Conservation (phyloP, 495 filamentous ascomycete species). For the Immersiella caudata region DNA sequence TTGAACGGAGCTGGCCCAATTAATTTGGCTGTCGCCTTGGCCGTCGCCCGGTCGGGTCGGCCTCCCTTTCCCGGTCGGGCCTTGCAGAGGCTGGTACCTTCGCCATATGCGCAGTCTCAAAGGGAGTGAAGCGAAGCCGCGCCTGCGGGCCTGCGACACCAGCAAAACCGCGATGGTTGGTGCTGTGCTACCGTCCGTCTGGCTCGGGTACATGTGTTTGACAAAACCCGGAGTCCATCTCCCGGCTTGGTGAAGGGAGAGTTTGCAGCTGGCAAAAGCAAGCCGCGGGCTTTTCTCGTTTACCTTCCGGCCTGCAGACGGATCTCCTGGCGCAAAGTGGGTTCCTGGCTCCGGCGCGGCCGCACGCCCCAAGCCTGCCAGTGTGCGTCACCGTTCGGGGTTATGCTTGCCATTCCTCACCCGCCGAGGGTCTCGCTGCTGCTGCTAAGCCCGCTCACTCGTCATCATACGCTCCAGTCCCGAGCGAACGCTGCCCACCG, state of each 20-base stretch:
- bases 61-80: conserved; percentile 22
- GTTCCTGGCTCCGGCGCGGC: conserved; percentile 18
- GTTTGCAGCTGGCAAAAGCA: not conserved
- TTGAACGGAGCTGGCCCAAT: not conserved
- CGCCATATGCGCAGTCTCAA: conserved; percentile 20
- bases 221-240: conserved; percentile 6
- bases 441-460: not conserved
- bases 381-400: conserved; percentile 9
- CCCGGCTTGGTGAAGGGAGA: conserved; percentile 9
- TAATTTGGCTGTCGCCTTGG: not conserved
- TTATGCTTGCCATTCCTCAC: conserved; percentile 7
- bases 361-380: conserved; percentile 9
- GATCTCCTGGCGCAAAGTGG: conserved; percentile 12
- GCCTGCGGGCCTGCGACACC: conserved; percentile 19
- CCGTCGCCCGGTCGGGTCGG: conserved; percentile 16
- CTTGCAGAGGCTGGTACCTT: conserved; percentile 20
- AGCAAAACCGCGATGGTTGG: conserved; percentile 18
- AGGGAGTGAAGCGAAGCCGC: conserved; percentile 21
- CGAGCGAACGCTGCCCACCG: not conserved
- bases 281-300: conserved; percentile 14
- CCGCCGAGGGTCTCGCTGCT: not conserved
- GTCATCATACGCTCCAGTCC: not conserved
- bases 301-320: conserved; percentile 18
- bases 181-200: conserved; percentile 11
- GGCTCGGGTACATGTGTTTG: not conserved